phyloP scores from a whole-genome alignment of 495 filamentous ascomycete species.

The Echria macrotheca region DNA sequence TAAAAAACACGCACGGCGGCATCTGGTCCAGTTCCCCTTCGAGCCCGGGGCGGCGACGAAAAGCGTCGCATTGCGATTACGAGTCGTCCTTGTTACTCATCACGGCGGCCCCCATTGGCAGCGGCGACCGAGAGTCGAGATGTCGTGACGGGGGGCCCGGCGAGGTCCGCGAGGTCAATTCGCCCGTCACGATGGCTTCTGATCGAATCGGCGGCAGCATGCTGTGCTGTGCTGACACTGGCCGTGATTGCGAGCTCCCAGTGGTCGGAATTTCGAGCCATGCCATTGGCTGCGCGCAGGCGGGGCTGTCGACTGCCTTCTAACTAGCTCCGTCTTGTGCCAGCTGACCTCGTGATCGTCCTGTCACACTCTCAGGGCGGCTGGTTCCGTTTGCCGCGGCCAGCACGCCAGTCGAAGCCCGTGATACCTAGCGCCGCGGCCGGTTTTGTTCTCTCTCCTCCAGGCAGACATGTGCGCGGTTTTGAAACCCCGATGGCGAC shows the following conservation, averaged over 20 bases:
- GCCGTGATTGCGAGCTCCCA: constrained; percentile 17
- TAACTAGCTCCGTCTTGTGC: constrained; percentile 12
- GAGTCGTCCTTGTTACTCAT: constrained; percentile 5
- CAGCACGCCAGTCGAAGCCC: not conserved
- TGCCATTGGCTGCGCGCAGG: constrained; percentile 2
- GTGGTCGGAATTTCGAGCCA: constrained; percentile 18
- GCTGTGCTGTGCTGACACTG: constrained; percentile 26
- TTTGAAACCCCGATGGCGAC: not conserved
- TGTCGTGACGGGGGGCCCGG: not conserved
- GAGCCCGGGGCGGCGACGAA: no score
- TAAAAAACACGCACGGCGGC: constrained; percentile 7
- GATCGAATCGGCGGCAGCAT: constrained; percentile 25
- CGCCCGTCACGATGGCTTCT: constrained; percentile 17
- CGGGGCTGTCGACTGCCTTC: not conserved
- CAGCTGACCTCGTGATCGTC: constrained; percentile 32
- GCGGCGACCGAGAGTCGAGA: not conserved
- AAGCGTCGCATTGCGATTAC: constrained; percentile 9
- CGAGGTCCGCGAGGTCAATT: constrained; percentile 18
- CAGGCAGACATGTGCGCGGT: constrained; percentile 1
- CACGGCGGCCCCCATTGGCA: constrained; percentile 12
- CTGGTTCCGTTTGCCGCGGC: constrained; percentile 24
- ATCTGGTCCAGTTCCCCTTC: not conserved
- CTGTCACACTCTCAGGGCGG: constrained; percentile 15
- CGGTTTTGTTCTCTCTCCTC: not conserved
- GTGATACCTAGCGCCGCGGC: constrained; percentile 13